Evolutionary conservation across 768 basidiomycete species (phyloP).

Genomic region (Leccinum truebloodii): DNA sequence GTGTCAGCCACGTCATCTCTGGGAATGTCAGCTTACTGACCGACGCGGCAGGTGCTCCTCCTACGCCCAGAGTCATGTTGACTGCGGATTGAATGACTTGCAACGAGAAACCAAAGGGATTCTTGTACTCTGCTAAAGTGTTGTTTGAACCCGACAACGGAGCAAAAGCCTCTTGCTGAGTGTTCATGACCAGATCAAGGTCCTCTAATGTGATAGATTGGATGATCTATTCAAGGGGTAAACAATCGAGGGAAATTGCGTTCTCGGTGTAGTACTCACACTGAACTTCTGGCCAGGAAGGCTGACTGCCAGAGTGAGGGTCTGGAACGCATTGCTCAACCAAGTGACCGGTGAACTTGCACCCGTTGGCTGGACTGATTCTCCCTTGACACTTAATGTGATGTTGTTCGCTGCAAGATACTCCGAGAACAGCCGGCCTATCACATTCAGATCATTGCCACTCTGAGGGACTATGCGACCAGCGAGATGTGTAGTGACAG

Average conservation of each 20-base stretch:
- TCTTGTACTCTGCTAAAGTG: conserved; percentile 61
- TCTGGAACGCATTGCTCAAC: conserved; percentile 72
- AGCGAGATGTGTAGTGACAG: conserved; percentile 52
- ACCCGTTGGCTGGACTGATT: conserved; percentile 60
- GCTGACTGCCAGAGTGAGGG: conserved; percentile 57
- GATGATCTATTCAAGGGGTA: conserved; percentile 46
- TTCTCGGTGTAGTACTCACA: conserved; percentile 31
- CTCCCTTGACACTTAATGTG: conserved; percentile 58
- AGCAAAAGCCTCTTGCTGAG: conserved; percentile 54
- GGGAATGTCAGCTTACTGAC: conserved; percentile 34
- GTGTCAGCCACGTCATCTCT: conserved; percentile 1
- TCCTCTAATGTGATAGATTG: conserved; percentile 62
- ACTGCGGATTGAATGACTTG: conserved; percentile 60
- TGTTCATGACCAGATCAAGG: conserved; percentile 52
- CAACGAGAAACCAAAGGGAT: conserved; percentile 76
- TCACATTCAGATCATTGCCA: conserved; percentile 49
- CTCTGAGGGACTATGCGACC: conserved; percentile 66
- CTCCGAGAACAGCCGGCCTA: conserved; percentile 66
- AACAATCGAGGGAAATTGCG: not conserved
- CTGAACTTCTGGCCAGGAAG: conserved; percentile 61
- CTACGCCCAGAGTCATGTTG: conserved; percentile 50
- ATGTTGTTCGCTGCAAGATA: conserved; percentile 65
- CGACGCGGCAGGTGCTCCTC: conserved; percentile 52
- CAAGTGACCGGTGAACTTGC: conserved; percentile 53
- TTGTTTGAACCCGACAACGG: conserved; percentile 58